Evolutionary conservation across 345 rosid species (phyloP), one percentile per base, ranked within the genome.

Genomic region (Salix suchowensis): DNA sequence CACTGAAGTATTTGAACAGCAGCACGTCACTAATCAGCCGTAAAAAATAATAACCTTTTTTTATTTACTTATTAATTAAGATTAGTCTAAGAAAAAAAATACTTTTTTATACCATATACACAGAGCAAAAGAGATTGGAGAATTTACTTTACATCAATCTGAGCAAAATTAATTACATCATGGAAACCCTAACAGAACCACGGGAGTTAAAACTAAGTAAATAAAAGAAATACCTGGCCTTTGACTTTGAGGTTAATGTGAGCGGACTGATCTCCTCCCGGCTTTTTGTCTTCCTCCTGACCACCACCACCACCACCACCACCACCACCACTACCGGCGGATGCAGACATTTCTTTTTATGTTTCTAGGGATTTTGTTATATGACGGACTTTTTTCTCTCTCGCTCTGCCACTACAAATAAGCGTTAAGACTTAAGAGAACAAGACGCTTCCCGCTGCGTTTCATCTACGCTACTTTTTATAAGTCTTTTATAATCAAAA

Each of bases 201-300:
- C 67, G 28, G 10, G 32, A 32, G 3, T 14, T 10, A 19, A 30
- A n/a, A 66, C 2, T 36, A 23, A 21, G 0, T 67, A 28, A 10
- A 46, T 30, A 36, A 19, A 34, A 74, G 58, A 72, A n/a, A 60
- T 74, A 89, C 96, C 91, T 89, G 96, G 26, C 96, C 91, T 85
- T 91, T 91, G 71, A 91, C 96, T 82, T 90, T 90, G 79, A 90
- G 92, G 64, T 90, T 90, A 79, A 89, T 89, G 80, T 90, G 94
- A 14, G 80, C 88, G 9, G 82, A 30, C 75, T 85, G 87, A 72
- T 88, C 92, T 18, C 44, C 92, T 18, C 39, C 58, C 2, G 91
- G 94, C 85, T 90, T 90, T 86, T 89, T 90, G 71, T 90, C 92
- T 78, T 90, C 94, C 74, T 90, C 92, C 77, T 46, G 80, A 16